phyloP scores from a whole-genome alignment of 2,329 filamentous ascomycete species.

The Chalaropsis ovoidea region DNA sequence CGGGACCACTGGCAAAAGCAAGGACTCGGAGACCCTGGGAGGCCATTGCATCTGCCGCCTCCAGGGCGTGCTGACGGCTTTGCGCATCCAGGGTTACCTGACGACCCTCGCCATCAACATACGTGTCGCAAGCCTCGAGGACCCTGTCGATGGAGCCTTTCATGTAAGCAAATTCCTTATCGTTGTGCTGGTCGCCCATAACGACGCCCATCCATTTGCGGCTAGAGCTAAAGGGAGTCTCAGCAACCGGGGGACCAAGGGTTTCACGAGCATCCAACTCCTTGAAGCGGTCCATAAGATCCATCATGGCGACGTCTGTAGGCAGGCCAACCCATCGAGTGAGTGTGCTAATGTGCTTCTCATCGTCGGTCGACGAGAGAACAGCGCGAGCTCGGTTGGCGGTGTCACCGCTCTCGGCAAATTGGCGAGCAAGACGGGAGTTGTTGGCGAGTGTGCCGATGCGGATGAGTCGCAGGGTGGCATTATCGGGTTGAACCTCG shows the following conservation, averaged over 20 bases:
- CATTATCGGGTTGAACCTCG: constrained; percentile 55
- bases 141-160: constrained; percentile 90
- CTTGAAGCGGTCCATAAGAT: constrained; percentile 79
- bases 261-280: constrained; percentile 86
- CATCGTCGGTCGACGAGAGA: constrained; percentile 69
- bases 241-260: constrained; percentile 68
- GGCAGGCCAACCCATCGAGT: constrained; percentile 95
- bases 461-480: constrained; percentile 69
- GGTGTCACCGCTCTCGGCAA: constrained; percentile 56
- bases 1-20: constrained; percentile 79
- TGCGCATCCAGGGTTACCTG: constrained; percentile 75
- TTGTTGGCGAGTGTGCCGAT: constrained; percentile 98
- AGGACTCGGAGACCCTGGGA: constrained; percentile 80
- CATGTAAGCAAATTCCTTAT: constrained; percentile 80
- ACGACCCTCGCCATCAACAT: constrained; percentile 72
- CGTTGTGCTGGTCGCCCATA: constrained; percentile 52
- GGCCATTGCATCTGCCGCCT: constrained; percentile 79
- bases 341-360: constrained; percentile 38
- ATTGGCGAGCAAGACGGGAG: constrained; percentile 63
- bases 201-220: constrained; percentile 99
- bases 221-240: constrained; percentile 93
- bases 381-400: constrained; percentile 48
- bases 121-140: constrained; percentile 78
- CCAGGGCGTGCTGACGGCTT: constrained; percentile 60
- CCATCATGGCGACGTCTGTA: constrained; percentile 93